Base-by-base conservation (phyloP, 768 basidiomycete species). In the Rubroboletus satanas region DNA sequence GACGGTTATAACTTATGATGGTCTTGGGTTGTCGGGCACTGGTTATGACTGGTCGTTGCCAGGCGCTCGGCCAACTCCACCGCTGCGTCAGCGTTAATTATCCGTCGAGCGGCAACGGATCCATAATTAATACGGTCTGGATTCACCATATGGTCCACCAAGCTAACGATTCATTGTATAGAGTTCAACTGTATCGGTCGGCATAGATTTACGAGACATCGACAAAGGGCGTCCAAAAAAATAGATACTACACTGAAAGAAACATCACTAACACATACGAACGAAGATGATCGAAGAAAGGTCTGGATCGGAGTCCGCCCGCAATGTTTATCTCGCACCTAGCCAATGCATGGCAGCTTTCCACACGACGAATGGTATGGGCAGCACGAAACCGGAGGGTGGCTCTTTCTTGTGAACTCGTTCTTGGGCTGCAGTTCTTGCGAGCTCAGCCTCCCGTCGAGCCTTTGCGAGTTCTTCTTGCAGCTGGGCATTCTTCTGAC, bases 331-430 rank as follows among this genome's bases (percentile, higher is more conserved):
- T 49, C 69, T 59, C 45, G 46, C 63, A 57, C 69, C 69, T 12
- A 72, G 47, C 69, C 71, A 70, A n/a, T 62, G 56, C 71, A 70
- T 60, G 1, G 69, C 69, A 9, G 69, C 69, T 21, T 57, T 70
- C 69, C 69, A 70, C 10, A 70, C 65, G 18, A 70, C 71, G 43
- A 72, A 70, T 6, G 69, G 69, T 49, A 72, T 72, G 7, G 71
- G 69, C 18, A 70, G 45, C 31, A 71, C 43, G 55, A 72, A 65
- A 26, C 60, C 54, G 7, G 69, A 55, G 3, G 68, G 62, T 6
- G 71, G 55, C 35, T 72, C 71, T 47, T 57, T 70, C 61, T 66
- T 71, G 45, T 52, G 14, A 32, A 38, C 11, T 28, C 70, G 61
- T 37, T 72, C 66, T 14, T 71, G 62, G 8, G 59, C 62, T 39